Base-by-base conservation (phyloP, 2,329 filamentous ascomycete genomes). In the Pseudomassariella vexata region DNA sequence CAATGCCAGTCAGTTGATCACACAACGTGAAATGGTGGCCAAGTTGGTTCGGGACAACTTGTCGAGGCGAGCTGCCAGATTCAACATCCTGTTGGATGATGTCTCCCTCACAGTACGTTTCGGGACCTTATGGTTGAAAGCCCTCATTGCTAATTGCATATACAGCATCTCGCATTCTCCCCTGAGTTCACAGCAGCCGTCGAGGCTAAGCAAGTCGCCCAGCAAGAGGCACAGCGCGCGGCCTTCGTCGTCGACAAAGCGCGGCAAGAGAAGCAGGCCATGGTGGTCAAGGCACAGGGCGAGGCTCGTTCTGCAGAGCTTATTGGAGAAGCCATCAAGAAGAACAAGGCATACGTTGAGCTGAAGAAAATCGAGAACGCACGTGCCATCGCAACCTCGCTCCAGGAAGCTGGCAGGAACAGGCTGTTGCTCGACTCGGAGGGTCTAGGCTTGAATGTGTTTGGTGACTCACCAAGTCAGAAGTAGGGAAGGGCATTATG, bases 281-380 rank as follows among this genome's bases (percentile, higher is more conserved):
- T 89, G 70, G 88, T 98, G 35, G 92, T 98, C 56, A 87, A 88
- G 66, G 92, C 92, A 4, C 92, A 96, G 79, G 92, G 92, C 87
- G 92, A 98, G 69, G 92, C 92, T 30, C 85, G 92, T 46, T 96
- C 92, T 23, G 92, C 92, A 28, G 89, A 98, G 67, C 81, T 98
- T 44, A 95, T 98, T 53, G 92, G 92, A 63, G 92, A 98, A 32
- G 92, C 92, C 40, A 94, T 98, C 79, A 98, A 96, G 85, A 98
- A 96, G 83, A 94, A 76, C 70, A 84, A 89, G 67, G 84, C 87
- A 45, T 98, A 98, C 61, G 79, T 98, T 43, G 92, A 96, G 65
- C 76, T 98, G 56, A 86, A 94, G 67, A 92, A 94, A 73, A 94
- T 98, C 52, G 92, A 98, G 70, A 98, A 95, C 53, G 92, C 92